phyloP scores from a whole-genome alignment of 805 yeast species.

The Sugiyamaella floridensis region DNA sequence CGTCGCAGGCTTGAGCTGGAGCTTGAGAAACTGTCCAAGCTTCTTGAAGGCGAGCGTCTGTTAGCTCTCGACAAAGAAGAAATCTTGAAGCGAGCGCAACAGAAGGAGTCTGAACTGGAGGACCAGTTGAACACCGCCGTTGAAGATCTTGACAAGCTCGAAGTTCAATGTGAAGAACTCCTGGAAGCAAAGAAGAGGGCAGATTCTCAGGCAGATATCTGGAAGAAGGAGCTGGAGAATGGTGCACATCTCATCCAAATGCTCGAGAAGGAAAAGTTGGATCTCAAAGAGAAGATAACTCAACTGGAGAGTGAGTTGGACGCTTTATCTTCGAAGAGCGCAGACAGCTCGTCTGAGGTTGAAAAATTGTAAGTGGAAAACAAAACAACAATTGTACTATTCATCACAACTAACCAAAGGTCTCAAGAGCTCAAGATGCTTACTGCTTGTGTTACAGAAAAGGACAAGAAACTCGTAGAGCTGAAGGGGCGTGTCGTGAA shows the following conservation, averaged over 20 bases:
- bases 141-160: conserved; percentile 30
- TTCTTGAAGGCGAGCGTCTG: conserved; percentile 36
- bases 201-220: conserved; percentile 28
- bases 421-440: conserved; percentile 19
- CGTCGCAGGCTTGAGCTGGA: conserved; percentile 24
- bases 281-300: conserved; percentile 27
- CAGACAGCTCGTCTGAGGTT: conserved; percentile 14
- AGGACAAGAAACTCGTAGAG: conserved; percentile 24
- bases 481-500: conserved; percentile 27
- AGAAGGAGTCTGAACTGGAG: conserved; percentile 34
- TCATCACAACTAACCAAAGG: conserved; percentile 5
- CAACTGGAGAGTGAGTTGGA: conserved; percentile 28
- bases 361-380: conserved; percentile 11
- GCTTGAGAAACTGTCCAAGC: conserved; percentile 26
- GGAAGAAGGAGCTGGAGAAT: conserved; percentile 30
- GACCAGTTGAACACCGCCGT: conserved; percentile 26
- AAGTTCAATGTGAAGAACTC: conserved; percentile 28
- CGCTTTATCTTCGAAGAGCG: conserved; percentile 17
- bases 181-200: conserved; percentile 28
- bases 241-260: conserved; percentile 32
- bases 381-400: neutral
- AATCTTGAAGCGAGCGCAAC: conserved; percentile 38
- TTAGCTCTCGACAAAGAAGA: conserved; percentile 43
- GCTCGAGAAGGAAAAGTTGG: conserved; percentile 32
- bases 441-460: conserved; percentile 22